Evolutionary conservation across 2,329 filamentous ascomycete species (phyloP).

Genomic region (Sporothrix luriei): DNA sequence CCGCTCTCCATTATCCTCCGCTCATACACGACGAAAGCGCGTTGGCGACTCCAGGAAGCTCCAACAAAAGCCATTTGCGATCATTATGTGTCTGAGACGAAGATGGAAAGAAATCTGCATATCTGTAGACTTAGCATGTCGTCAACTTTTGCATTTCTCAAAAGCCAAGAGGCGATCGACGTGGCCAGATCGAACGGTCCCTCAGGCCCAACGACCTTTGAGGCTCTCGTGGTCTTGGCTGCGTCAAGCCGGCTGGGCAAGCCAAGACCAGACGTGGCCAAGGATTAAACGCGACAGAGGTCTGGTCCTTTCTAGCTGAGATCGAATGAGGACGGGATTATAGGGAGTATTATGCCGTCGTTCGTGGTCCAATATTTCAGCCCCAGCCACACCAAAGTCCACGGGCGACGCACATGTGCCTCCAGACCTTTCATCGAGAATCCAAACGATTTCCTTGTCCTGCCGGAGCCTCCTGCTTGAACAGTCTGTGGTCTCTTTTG

Average conservation of each 20-base stretch:
- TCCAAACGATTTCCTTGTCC: not conserved
- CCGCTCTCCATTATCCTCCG: not conserved
- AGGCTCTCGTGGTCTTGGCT: not conserved
- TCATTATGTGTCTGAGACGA: not conserved
- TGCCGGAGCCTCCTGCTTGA: not conserved
- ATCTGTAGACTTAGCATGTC: too few species aligned
- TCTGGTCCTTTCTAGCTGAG: too few species aligned
- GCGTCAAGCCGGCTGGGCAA: constrained; percentile 3
- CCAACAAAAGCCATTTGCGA: not conserved
- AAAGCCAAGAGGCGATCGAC: not conserved
- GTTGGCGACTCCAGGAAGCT: too few species aligned
- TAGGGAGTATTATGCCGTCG: too few species aligned
- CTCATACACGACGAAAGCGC: not conserved
- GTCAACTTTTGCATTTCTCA: too few species aligned
- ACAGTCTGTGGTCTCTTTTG: not conserved
- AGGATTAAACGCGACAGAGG: too few species aligned
- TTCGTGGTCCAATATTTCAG: not conserved
- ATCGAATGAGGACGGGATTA: too few species aligned
- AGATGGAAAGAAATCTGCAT: not conserved
- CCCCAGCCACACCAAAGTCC: constrained; percentile 9
- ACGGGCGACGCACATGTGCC: too few species aligned
- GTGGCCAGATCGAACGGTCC: not conserved
- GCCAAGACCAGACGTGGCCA: too few species aligned
- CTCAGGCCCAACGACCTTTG: not conserved
- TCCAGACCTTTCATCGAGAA: not conserved